phyloP scores from a whole-genome alignment of 768 basidiomycete genomes.

The Phanerochaete carnosa region DNA sequence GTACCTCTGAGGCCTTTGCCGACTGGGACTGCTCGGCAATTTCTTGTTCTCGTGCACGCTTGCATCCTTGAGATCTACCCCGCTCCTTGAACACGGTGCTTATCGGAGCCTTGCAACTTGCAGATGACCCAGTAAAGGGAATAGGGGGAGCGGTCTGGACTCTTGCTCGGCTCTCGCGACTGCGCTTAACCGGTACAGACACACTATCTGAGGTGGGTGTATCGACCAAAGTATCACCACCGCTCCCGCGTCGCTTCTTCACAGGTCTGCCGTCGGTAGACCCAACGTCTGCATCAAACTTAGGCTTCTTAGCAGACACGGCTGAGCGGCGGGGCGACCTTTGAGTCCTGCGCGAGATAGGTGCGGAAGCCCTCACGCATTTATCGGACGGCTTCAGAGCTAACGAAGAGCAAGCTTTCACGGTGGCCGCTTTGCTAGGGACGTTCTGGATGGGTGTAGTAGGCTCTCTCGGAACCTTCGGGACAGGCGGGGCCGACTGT shows the following conservation, averaged over 20 bases:
- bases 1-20: not conserved
- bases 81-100: no score
- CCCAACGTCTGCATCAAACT: not conserved
- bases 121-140: no score
- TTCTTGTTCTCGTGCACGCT: not conserved
- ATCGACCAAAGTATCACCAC: not conserved
- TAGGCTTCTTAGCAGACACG: not conserved
- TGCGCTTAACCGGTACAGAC: no score
- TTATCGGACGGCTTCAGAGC: not conserved
- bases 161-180: no score
- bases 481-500: not conserved
- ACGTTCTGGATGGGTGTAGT: not conserved
- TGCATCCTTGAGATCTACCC: not conserved
- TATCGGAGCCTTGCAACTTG: no score
- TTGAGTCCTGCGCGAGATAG: not conserved
- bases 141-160: no score
- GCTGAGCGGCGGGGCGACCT: not conserved
- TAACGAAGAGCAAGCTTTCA: no score
- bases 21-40: not conserved
- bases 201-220: no score
- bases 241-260: constrained; percentile 5
- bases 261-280: not conserved
- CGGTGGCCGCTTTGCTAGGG: no score
- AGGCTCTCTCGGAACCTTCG: not conserved
- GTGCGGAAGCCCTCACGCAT: not conserved